phyloP scores from a whole-genome alignment of 1,139 yeast genomes.

The Geotrichum fermentans region DNA sequence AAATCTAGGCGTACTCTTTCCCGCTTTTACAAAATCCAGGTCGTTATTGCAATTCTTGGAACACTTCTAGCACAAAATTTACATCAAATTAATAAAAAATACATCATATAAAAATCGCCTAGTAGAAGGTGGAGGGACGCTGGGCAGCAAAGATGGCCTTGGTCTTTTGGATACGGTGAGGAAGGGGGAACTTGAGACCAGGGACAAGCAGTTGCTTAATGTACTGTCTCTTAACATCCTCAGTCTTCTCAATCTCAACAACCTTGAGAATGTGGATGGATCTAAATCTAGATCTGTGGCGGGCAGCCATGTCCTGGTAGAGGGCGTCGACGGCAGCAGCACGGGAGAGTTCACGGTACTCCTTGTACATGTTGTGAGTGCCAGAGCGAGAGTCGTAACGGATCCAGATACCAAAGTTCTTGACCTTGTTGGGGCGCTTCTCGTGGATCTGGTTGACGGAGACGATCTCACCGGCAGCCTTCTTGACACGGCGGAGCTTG shows the following conservation, averaged over 20 bases:
- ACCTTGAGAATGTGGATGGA: slow-evolving; percentile 93
- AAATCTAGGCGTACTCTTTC: too few relatives aligned
- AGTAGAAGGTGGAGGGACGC: slow-evolving; percentile 97
- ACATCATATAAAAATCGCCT: slow-evolving; percentile 34
- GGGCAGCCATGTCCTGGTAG: slow-evolving; percentile 99
- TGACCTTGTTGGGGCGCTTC: slow-evolving; percentile 97
- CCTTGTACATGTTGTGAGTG: slow-evolving; percentile 99
- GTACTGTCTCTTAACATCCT: slow-evolving; percentile 99
- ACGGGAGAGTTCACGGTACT: slow-evolving; percentile 99
- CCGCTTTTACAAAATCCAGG: too few relatives aligned
- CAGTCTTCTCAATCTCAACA: slow-evolving; percentile 96
- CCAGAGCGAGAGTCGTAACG: slow-evolving; percentile 99
- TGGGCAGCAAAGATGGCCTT: slow-evolving; percentile 82
- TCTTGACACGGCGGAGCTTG: slow-evolving; percentile 98
- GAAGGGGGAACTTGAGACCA: slow-evolving; percentile 99
- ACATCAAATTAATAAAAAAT: slow-evolving; percentile 18
- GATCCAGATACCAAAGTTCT: slow-evolving; percentile 99
- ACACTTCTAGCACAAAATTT: slow-evolving; percentile 20
- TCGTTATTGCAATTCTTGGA: too few relatives aligned
- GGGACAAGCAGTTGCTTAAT: slow-evolving; percentile 93
- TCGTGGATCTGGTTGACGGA: slow-evolving; percentile 87
- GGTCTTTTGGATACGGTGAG: slow-evolving; percentile 97
- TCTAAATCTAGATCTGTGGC: slow-evolving; percentile 99
- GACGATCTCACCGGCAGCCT: slow-evolving; percentile 98
- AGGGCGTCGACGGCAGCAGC: slow-evolving; percentile 97